These are phyloP conservation scores for Tetratostichococcus sp. DNA, from an alignment of 139 green algal genomes.

Conservation along the genomic window DNA sequence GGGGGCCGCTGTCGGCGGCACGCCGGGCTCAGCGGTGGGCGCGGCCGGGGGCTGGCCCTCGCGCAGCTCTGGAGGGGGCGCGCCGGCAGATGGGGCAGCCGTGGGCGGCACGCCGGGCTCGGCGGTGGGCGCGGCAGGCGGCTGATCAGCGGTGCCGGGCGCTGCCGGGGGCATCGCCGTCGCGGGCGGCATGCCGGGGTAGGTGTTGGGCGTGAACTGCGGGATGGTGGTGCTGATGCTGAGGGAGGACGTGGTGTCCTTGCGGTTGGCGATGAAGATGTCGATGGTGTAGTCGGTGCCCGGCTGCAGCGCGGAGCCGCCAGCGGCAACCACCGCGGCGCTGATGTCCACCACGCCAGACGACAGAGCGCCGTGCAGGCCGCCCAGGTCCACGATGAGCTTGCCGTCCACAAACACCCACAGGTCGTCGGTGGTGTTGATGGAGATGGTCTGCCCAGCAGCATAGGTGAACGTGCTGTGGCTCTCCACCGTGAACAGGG, in stretches of 20 bases:
- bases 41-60: no score
- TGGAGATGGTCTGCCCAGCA: background rate
- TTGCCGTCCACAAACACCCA: background rate
- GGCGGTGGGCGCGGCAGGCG: background rate
- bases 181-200: background rate
- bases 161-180: no score
- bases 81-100: no score
- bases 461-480: background rate
- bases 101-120: background rate
- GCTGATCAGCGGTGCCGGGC: no score
- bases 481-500: background rate
- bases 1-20: background rate
- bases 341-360: background rate
- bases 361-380: background rate
- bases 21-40: no score
- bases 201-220: background rate
- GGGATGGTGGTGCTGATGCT: background rate
- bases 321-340: background rate
- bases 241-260: background rate
- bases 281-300: background rate
- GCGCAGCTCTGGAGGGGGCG: no score
- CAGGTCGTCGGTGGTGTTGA: background rate
- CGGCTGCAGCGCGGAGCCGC: background rate
- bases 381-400: constrained; percentile 1
- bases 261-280: constrained; percentile 1